Percentiles rank a stretch among this genome's conserved stretches.
phyloP scores from a whole-genome alignment of 2,329 filamentous ascomycete species.

The Neurospora sp. region DNA sequence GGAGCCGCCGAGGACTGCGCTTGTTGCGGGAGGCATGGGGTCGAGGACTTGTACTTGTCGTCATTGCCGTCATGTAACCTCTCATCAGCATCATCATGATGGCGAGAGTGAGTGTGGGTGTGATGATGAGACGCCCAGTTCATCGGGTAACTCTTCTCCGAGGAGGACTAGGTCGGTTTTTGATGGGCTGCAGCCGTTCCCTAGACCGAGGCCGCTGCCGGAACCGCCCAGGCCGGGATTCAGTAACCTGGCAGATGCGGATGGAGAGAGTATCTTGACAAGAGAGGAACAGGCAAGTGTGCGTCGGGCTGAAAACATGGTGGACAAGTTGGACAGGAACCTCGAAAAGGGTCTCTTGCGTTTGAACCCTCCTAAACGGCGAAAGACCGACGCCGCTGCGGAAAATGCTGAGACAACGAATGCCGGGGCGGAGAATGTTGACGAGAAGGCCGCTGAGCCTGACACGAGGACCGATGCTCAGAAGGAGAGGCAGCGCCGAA shows the following conservation, averaged over 20 bases:
- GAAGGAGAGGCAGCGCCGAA: background rate
- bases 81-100: background rate
- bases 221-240: background rate
- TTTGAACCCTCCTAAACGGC: background rate
- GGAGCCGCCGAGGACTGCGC: background rate
- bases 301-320: background rate
- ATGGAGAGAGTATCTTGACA: background rate
- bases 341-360: background rate
- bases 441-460: background rate
- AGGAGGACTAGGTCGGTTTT: background rate
- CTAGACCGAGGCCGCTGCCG: background rate
- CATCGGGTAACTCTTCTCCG: background rate
- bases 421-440: background rate
- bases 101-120: background rate
- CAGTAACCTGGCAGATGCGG: background rate
- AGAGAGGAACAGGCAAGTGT: background rate
- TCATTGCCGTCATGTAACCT: background rate
- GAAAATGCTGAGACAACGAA: background rate
- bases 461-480: background rate
- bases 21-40: background rate
- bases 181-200: background rate
- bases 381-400: background rate
- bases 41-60: background rate
- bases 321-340: background rate
- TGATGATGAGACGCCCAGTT: background rate